Percentiles rank a stretch among this genome's conserved stretches.
Evolutionary conservation across 2,329 filamentous ascomycete species (phyloP).

Genomic region (Penicillium sp.): DNA sequence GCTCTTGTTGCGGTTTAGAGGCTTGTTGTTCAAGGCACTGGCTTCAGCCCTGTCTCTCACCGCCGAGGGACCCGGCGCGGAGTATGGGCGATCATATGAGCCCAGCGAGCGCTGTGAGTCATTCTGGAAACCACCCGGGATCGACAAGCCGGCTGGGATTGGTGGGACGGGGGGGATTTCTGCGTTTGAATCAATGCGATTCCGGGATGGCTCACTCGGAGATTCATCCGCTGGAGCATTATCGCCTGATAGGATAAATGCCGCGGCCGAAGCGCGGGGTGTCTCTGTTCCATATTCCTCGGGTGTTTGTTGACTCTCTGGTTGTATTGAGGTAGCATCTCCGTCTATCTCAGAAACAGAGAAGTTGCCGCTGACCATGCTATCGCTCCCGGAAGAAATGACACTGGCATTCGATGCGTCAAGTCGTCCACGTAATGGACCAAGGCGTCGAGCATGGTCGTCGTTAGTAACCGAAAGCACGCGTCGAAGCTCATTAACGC

Average conservation of each 20-base stretch:
- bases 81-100: slow-evolving; percentile 33
- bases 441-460: slow-evolving; percentile 38
- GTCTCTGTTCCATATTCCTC: slow-evolving; percentile 35
- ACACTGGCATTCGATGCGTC: slow-evolving; percentile 36
- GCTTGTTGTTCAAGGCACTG: slow-evolving; percentile 23
- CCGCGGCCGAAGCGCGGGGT: slow-evolving; percentile 31
- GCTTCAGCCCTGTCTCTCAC: slow-evolving; percentile 25
- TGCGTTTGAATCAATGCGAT: slow-evolving; percentile 21
- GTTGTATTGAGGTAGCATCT: slow-evolving; percentile 31
- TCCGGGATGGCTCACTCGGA: slow-evolving; percentile 8
- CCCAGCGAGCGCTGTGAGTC: slow-evolving; percentile 38
- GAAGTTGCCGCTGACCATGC: slow-evolving; percentile 45
- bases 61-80: slow-evolving; percentile 30
- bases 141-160: slow-evolving; percentile 42
- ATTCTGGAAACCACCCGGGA: slow-evolving; percentile 45
- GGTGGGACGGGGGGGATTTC: slow-evolving; percentile 50
- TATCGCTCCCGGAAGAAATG: slow-evolving; percentile 45
- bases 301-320: slow-evolving; percentile 21
- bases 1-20: slow-evolving; percentile 37
- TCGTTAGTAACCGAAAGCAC: slow-evolving; percentile 46
- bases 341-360: slow-evolving; percentile 38
- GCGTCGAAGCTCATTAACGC: slow-evolving; percentile 50
- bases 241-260: slow-evolving; percentile 19
- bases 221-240: slow-evolving; percentile 11
- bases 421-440: slow-evolving; percentile 44